Evolutionary conservation across 2,329 filamentous ascomycete genomes (phyloP).

Genomic region (Scolecobasidium constrictum): DNA sequence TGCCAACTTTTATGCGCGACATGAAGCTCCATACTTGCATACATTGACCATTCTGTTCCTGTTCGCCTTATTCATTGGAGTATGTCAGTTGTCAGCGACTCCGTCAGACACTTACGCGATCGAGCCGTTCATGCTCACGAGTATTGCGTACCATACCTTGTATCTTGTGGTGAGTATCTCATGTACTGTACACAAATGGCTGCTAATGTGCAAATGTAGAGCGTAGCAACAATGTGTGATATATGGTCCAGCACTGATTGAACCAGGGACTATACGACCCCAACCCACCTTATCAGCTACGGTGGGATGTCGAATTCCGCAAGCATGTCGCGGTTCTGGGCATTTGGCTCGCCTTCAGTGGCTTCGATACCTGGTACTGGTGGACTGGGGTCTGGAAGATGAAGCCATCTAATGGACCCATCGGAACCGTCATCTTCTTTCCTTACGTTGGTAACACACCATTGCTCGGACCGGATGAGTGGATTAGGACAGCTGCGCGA

Average conservation of each 20-base stretch:
- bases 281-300: slow-evolving; percentile 2
- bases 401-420: slow-evolving; percentile 4
- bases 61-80: slow-evolving; percentile 10
- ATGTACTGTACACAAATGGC: too few species aligned
- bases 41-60: slow-evolving; percentile 11
- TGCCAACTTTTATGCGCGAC: slow-evolving; percentile 10
- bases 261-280: slow-evolving; percentile 7
- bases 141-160: slow-evolving; percentile 7
- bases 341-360: slow-evolving; percentile 7
- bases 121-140: slow-evolving; percentile 11
- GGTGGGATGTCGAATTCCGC: slow-evolving; percentile 7
- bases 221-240: neutral
- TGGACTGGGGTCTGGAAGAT: slow-evolving; percentile 8
- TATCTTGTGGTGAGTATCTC: too few species aligned
- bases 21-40: slow-evolving; percentile 11
- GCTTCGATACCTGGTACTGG: slow-evolving; percentile 11
- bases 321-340: slow-evolving; percentile 3
- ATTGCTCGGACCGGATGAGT: neutral
- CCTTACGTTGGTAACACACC: slow-evolving; percentile 1
- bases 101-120: slow-evolving; percentile 8
- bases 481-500: slow-evolving; percentile 4
- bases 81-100: slow-evolving; percentile 5
- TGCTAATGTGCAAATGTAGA: too few species aligned
- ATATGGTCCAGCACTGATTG: neutral
- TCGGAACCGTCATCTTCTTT: slow-evolving; percentile 9